Evolutionary conservation across 192 early-diverging fungal genomes (phyloP), one percentile per base, ranked within the genome.

Genomic region (Backusella morwellensis): DNA sequence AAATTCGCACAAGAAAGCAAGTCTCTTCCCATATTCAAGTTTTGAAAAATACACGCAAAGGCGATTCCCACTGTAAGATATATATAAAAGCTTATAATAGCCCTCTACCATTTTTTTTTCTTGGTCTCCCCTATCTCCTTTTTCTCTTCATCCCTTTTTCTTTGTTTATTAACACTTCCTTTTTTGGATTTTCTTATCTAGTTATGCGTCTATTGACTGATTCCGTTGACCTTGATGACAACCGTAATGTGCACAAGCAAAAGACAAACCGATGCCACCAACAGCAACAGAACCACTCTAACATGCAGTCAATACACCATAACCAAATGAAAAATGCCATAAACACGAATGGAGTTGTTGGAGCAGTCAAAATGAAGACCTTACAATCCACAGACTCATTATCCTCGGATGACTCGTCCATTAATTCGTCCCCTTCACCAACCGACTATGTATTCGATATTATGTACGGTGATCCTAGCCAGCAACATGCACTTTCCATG

Each of bases 11-110:
- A n/a, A 85, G 92, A 68, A 94, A 94, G 79, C 93, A 94, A 74
- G 92, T 94, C 6, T 93, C 92, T 1, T 93, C 91, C 21, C 93
- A 94, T 75, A 92, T 94, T 36, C 93, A 94, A 76, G 93, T 94
- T 8, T 85, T 92, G 80, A 91, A 89, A 69, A 91, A 94, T 75
- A 91, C 91, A 56, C 89, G 90, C 71, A 90, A 90, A 77, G 81
- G 82, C 52, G 86, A 89, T 41, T 75, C 81, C 9, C 79, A 83
- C 2, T 88, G 87, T 88, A 86, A 81, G 82, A 42, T n/a, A 12
- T n/a, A 36, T 21, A 38, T 21, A 36, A 21, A 4, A 40, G 21
- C 41, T 41, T 26, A 63, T 29, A 59, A 59, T 59, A 63, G 12
- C 23, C 56, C 11, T 59, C 26, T 59, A 12, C 11, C 26, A 32